Evolutionary conservation across 768 basidiomycete genomes (phyloP).

Genomic region (Xerocomus spinulosus): DNA sequence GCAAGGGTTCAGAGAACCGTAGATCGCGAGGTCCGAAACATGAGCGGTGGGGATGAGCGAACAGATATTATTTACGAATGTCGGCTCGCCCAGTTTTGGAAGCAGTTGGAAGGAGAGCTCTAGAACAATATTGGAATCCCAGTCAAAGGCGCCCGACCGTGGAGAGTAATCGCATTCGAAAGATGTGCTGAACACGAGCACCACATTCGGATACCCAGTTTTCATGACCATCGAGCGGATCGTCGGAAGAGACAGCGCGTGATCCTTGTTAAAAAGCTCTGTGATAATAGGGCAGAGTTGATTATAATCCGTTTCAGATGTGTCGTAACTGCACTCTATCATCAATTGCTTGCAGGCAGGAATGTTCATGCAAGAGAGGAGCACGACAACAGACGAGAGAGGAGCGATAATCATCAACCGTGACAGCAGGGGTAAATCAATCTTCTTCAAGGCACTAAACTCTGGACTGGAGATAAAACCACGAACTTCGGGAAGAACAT

Average conservation of each 20-base stretch:
- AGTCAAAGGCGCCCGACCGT: background rate
- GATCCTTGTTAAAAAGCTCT: background rate
- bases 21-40: background rate
- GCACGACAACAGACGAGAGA: background rate
- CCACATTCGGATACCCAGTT: background rate
- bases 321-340: background rate
- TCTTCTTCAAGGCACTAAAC: background rate
- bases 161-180: background rate
- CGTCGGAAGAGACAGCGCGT: background rate
- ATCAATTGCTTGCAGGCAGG: background rate
- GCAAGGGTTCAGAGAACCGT: no score
- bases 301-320: no score
- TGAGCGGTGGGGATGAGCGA: background rate
- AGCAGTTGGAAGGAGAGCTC: background rate
- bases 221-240: background rate
- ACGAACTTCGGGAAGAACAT: conserved; percentile 19
- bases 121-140: conserved; percentile 2
- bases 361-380: conserved; percentile 6
- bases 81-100: background rate
- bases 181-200: background rate
- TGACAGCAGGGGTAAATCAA: background rate
- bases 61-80: background rate
- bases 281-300: background rate
- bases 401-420: conserved; percentile 3
- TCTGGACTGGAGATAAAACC: background rate